Base-by-base conservation (phyloP, 768 basidiomycete species). In the Boletus fagicola region DNA sequence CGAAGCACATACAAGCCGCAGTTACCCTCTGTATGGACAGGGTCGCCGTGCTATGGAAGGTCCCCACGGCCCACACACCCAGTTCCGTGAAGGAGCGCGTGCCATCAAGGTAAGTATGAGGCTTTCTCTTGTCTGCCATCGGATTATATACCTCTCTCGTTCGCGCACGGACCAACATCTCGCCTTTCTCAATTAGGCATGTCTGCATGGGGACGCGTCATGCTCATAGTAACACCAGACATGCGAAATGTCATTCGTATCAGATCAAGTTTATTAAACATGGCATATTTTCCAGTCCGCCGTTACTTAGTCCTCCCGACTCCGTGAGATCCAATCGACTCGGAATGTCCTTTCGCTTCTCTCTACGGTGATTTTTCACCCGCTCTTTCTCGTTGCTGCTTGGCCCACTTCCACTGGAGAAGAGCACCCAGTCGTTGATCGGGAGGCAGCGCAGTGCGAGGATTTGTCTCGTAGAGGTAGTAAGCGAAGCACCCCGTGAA, bases 401-500 rank as follows among this genome's bases (percentile, higher is more conserved):
- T 83, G 5, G 69, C 73, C 77, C 81, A 83, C 71, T 89, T 93
- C 90, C 90, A 91, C 38, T 67, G 73, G 26, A 86, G 47, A 20
- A 93, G 80, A 30, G 77, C 71, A 5, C 66, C 44, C 35, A 94
- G 71, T 47, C 78, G 79, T 57, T 88, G 76, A 7, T 85, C 82
- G 26, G 77, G 73, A 0, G 80, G 75, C 16, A 84, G 76, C 10
- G 80, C 84, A 5, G 85, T 88, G 39, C 91, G 83, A 6, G 91
- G 92, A 70, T 93, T 83, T 30, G 77, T 86, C 68, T 94, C 91
- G 69, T 88, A 82, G 38, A 94, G 81, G 68, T 90, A 85, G 69
- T 85, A 93, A 6, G 92, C 92, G 43, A 92, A 72, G 40, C 83
- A 69, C 13, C 92, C 92, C 2, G 90, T 92, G 66, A 91, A 86